Conservation (phyloP, 306 rosid genomes). For the Astragalus glycyphyllos region DNA sequence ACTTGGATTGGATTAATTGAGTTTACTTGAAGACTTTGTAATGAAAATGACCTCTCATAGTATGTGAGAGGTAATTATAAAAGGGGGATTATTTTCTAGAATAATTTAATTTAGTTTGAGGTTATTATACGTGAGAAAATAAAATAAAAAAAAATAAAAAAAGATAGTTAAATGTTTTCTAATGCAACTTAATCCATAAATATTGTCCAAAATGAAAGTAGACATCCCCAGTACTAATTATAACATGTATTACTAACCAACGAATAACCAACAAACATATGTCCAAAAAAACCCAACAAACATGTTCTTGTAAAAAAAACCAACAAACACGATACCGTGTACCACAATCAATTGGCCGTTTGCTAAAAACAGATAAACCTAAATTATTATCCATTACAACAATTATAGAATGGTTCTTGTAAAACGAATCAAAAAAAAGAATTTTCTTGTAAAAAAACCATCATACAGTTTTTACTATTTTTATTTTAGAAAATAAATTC, state of each 20-base stretch:
- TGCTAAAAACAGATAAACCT: neutral
- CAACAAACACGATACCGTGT: neutral
- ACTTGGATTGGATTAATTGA: constrained; percentile 17
- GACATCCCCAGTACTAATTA: neutral
- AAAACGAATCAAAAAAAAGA: too few species aligned
- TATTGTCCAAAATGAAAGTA: constrained; percentile 27
- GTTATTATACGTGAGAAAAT: constrained; percentile 1
- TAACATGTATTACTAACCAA: constrained; percentile 2
- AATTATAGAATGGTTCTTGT: too few species aligned
- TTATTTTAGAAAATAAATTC: too few species aligned
- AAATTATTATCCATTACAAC: constrained; percentile 2
- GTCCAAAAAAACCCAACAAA: constrained; percentile 7
- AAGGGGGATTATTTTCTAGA: constrained; percentile 25
- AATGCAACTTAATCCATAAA: neutral
- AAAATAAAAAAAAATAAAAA: neutral
- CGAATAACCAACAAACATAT: constrained; percentile 7
- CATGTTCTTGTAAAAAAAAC: neutral
- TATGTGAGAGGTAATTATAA: neutral
- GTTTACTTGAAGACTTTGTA: constrained; percentile 42
- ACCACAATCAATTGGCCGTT: constrained; percentile 21
- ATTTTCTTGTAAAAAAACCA: too few species aligned
- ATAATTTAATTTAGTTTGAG: neutral
- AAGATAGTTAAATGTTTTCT: constrained; percentile 33
- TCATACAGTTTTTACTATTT: neutral
- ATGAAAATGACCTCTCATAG: constrained; percentile 35